Conservation (phyloP, 352 stramenopile species). For the Pythium volutum region DNA sequence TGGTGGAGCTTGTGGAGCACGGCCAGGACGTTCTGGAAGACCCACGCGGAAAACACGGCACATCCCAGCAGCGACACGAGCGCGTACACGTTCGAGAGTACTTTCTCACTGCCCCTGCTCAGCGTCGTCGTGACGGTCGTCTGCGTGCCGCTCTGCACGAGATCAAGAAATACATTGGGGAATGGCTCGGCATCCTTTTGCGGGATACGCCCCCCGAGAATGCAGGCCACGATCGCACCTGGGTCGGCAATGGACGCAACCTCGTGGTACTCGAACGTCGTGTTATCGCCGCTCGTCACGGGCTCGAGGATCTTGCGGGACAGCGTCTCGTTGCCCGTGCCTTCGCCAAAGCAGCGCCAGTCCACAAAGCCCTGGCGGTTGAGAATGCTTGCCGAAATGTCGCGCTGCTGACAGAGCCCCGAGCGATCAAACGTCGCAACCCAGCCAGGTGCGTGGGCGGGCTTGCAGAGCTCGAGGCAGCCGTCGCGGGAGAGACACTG, state of each 20-base stretch:
- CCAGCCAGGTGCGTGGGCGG: not conserved
- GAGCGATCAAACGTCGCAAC: conserved; percentile 19
- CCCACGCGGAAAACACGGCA: conserved; percentile 17
- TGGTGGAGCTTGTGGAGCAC: not conserved
- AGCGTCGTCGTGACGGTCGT: conserved; percentile 24
- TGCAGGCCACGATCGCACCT: conserved; percentile 15
- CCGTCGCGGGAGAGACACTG: conserved; percentile 10
- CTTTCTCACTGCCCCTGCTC: conserved; percentile 17
- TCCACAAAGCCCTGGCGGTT: conserved; percentile 20
- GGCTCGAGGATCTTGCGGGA: conserved; percentile 12
- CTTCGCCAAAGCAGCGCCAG: conserved; percentile 17
- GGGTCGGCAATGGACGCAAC: conserved; percentile 9
- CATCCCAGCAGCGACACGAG: conserved; percentile 23
- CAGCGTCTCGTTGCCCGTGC: conserved; percentile 14
- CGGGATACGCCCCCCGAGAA: conserved; percentile 20
- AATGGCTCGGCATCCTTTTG: conserved; percentile 15
- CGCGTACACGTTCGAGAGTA: conserved; percentile 23
- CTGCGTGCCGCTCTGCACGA: conserved; percentile 14
- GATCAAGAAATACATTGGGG: conserved; percentile 22
- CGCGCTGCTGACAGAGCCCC: conserved; percentile 1
- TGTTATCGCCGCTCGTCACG: not conserved
- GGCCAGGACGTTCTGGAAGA: conserved; percentile 3
- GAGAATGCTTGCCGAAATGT: conserved; percentile 2
- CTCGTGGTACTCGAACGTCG: conserved; percentile 12
- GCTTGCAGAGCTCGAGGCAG: conserved; percentile 10